These are phyloP conservation scores for Pseudocercospora crystallina DNA, from an alignment of 2,329 filamentous ascomycete species.

Conservation along the genomic window DNA sequence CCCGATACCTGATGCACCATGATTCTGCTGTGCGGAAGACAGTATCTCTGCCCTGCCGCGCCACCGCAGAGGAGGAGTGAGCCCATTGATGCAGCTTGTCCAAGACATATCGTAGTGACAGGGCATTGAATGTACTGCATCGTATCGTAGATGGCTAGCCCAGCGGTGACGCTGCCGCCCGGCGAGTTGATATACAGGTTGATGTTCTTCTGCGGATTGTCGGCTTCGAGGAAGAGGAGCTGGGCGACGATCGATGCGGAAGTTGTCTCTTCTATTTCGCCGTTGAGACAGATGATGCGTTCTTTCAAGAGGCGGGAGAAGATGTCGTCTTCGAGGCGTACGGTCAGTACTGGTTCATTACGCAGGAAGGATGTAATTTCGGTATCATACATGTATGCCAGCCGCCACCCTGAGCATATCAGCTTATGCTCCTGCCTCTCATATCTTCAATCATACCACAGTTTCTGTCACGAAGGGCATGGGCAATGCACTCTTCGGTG, in stretches of 20 bases:
- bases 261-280: constrained; percentile 82
- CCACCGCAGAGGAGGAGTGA: constrained; percentile 85
- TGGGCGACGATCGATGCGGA: constrained; percentile 95
- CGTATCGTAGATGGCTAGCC: constrained; percentile 91
- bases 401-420: constrained; percentile 46
- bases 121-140: constrained; percentile 96
- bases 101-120: constrained; percentile 91
- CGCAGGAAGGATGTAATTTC: background rate
- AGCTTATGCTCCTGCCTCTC: constrained; percentile 23
- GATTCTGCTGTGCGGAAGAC: constrained; percentile 87
- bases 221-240: constrained; percentile 95
- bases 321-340: constrained; percentile 38
- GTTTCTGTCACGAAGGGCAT: constrained; percentile 54
- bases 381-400: constrained; percentile 53
- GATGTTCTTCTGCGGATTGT: constrained; percentile 90
- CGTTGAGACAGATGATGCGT: constrained; percentile 91
- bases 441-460: constrained; percentile 37
- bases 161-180: constrained; percentile 85
- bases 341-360: background rate
- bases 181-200: constrained; percentile 98
- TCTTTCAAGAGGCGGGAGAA: constrained; percentile 59
- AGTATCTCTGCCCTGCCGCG: constrained; percentile 78
- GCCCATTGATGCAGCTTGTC: constrained; percentile 94
- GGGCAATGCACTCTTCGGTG: constrained; percentile 25
- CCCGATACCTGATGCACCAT: constrained; percentile 97